phyloP scores from a whole-genome alignment of 2,329 filamentous ascomycete genomes.

The Teratosphaeria destructans region DNA sequence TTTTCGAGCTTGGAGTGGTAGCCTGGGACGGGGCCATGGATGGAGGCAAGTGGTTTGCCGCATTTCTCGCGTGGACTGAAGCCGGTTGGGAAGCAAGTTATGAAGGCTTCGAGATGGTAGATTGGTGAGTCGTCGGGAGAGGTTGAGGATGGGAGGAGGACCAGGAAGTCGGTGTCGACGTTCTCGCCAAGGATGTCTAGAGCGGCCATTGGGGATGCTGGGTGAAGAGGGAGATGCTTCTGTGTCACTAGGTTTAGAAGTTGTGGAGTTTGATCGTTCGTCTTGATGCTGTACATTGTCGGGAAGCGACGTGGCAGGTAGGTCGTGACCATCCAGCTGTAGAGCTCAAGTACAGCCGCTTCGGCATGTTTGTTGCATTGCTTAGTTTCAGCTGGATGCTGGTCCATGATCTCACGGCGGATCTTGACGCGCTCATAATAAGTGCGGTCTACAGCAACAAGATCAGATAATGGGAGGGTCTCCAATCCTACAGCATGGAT shows the following conservation, averaged over 20 bases:
- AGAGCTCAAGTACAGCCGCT: constrained; percentile 46
- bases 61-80: constrained; percentile 49
- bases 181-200: constrained; percentile 41
- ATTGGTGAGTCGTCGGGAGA: constrained; percentile 16
- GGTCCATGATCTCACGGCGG: constrained; percentile 37
- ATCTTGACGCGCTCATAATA: constrained; percentile 43
- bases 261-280: background rate
- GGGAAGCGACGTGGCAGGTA: constrained; percentile 51
- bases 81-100: constrained; percentile 47
- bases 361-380: constrained; percentile 28
- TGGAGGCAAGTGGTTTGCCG: constrained; percentile 40
- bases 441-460: constrained; percentile 50
- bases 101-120: constrained; percentile 48
- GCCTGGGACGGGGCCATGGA: constrained; percentile 49
- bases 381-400: constrained; percentile 33
- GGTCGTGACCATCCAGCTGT: constrained; percentile 41
- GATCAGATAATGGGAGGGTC: constrained; percentile 41
- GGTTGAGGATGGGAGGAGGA: constrained; percentile 40
- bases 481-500: constrained; percentile 36
- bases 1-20: constrained; percentile 47
- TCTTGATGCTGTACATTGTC: constrained; percentile 26
- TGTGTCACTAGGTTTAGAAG: constrained; percentile 36
- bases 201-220: constrained; percentile 28
- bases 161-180: constrained; percentile 50
- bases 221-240: constrained; percentile 30